phyloP scores from a whole-genome alignment of 202 grass and related monocot genomes.

The Schoenoplectus triqueter region DNA sequence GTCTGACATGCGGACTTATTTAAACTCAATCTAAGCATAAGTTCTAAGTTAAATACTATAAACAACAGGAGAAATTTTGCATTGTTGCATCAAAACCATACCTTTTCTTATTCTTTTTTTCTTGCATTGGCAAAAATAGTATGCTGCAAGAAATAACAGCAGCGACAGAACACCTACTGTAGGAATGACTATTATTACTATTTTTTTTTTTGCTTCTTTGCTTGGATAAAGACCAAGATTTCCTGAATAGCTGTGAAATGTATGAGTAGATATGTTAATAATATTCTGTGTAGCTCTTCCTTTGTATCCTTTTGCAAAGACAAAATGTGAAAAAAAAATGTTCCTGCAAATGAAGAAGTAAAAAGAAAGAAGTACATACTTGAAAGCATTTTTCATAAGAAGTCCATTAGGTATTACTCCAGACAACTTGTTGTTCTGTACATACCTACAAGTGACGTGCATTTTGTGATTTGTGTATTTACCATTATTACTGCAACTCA shows the following conservation, averaged over 20 bases:
- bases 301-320: background rate
- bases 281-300: background rate
- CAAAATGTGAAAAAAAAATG: slow-evolving; percentile 39
- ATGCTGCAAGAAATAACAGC: slow-evolving; percentile 52
- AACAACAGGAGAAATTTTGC: background rate
- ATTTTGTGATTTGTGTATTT: background rate
- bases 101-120: slow-evolving; percentile 53
- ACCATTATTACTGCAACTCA: background rate
- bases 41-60: background rate
- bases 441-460: slow-evolving; percentile 52
- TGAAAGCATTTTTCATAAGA: slow-evolving; percentile 72
- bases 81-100: background rate
- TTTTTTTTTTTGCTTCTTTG: slow-evolving; percentile 40
- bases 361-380: slow-evolving; percentile 56
- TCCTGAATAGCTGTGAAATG: slow-evolving; percentile 61
- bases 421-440: slow-evolving; percentile 86
- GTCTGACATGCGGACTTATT: slow-evolving; percentile 40
- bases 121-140: slow-evolving; percentile 53
- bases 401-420: slow-evolving; percentile 66
- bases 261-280: background rate
- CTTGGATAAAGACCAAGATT: slow-evolving; percentile 57
- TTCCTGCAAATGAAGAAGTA: background rate
- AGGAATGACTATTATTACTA: slow-evolving; percentile 50
- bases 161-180: slow-evolving; percentile 55
- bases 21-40: background rate